phyloP scores from a whole-genome alignment of 805 yeast species.

The Metschnikowia lunata region DNA sequence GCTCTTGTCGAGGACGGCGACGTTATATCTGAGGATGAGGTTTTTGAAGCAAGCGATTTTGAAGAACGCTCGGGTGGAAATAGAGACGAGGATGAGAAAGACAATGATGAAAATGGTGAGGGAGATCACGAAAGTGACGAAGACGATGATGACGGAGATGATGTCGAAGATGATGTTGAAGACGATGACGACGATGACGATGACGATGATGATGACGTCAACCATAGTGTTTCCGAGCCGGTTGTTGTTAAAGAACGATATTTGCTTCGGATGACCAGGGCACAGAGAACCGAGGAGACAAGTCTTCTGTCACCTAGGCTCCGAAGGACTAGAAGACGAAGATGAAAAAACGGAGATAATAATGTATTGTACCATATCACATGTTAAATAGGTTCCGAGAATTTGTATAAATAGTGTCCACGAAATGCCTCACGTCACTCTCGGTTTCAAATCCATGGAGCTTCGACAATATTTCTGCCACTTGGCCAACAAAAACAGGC shows the following conservation, averaged over 20 bases:
- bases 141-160: conserved; percentile 14
- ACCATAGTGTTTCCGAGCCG: background rate
- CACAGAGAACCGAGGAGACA: too few species aligned
- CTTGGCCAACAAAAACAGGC: conserved; percentile 80
- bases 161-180: conserved; percentile 2
- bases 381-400: conserved; percentile 29
- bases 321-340: background rate
- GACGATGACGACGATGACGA: background rate
- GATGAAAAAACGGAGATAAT: background rate
- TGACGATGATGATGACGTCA: background rate
- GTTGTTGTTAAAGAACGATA: background rate
- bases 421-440: conserved; percentile 26
- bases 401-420: conserved; percentile 34
- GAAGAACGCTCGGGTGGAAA: conserved; percentile 11
- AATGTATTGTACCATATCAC: conserved; percentile 1
- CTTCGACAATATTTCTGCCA: conserved; percentile 51
- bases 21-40: conserved; percentile 13
- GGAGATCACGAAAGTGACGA: conserved; percentile 10
- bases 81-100: conserved; percentile 18
- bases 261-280: too few species aligned
- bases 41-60: conserved; percentile 7
- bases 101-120: conserved; percentile 13
- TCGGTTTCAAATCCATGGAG: conserved; percentile 28
- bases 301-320: too few species aligned
- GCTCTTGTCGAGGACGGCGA: conserved; percentile 11